Evolutionary conservation across 192 early-diverging fungal genomes (phyloP).

Genomic region (Coemansia sp.): DNA sequence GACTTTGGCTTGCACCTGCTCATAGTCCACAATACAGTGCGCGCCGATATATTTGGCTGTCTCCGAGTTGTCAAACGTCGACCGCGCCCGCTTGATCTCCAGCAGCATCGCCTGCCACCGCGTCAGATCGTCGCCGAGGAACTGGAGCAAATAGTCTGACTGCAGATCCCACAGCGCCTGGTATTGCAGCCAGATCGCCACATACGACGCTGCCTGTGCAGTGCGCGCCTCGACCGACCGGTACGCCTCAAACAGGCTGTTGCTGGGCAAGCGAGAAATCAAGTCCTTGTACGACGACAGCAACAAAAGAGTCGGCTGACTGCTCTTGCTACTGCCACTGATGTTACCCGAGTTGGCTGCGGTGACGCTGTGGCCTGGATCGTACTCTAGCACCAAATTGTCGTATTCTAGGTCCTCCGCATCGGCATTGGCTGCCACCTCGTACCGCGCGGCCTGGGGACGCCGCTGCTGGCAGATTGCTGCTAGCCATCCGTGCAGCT

Average conservation of each 20-base stretch:
- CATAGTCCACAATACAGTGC: conserved; percentile 89
- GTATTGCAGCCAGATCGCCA: conserved; percentile 95
- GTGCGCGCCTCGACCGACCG: conserved; percentile 80
- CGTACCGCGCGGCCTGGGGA: conserved; percentile 90
- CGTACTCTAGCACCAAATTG: conserved; percentile 56
- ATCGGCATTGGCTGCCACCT: conserved; percentile 67
- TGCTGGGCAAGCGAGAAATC: conserved; percentile 71
- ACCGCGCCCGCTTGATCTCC: conserved; percentile 92
- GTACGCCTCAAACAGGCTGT: conserved; percentile 79
- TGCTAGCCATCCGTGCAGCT: conserved; percentile 94
- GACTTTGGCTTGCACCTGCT: conserved; percentile 98
- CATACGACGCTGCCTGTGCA: conserved; percentile 79
- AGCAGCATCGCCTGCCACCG: conserved; percentile 94
- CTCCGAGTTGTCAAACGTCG: conserved; percentile 97
- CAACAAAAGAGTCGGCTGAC: not conserved
- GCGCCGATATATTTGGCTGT: conserved; percentile 86
- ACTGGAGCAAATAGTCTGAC: conserved; percentile 75
- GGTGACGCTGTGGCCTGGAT: conserved; percentile 46
- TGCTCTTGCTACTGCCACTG: no score
- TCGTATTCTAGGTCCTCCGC: conserved; percentile 65
- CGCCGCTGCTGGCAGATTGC: conserved; percentile 83
- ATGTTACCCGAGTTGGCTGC: no score
- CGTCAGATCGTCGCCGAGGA: conserved; percentile 85
- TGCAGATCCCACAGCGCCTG: conserved; percentile 99
- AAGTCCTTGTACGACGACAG: conserved; percentile 44